Evolutionary conservation across 257 asterid species (phyloP).

Genomic region (Echium plantagineum): DNA sequence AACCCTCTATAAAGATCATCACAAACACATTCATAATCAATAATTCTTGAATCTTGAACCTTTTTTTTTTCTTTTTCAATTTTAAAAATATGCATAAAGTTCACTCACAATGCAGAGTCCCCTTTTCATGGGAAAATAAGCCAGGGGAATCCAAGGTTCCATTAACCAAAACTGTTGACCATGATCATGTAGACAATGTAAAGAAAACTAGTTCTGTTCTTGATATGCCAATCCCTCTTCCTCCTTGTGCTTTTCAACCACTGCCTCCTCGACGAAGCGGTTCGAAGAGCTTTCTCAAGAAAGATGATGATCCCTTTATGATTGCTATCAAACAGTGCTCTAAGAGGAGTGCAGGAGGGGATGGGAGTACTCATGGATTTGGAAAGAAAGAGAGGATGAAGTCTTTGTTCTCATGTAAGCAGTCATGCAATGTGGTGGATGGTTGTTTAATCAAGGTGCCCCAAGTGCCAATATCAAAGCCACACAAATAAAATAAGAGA

Average conservation of each 20-base stretch:
- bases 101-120: constrained; percentile 45
- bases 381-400: neutral
- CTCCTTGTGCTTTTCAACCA: constrained; percentile 41
- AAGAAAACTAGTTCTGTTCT: constrained; percentile 15
- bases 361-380: neutral
- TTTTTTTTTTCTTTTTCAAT: neutral
- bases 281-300: too few species aligned
- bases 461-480: neutral
- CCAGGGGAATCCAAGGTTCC: constrained; percentile 42
- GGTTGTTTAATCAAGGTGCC: neutral
- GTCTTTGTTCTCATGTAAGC: neutral
- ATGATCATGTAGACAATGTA: constrained; percentile 13
- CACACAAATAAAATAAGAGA: neutral
- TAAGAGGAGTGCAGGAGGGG: too few species aligned
- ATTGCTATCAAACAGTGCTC: too few species aligned
- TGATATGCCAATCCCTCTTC: constrained; percentile 27
- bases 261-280: neutral
- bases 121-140: constrained; percentile 65
- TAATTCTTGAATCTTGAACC: neutral
- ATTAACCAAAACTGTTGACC: neutral
- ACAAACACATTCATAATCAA: neutral
- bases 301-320: too few species aligned
- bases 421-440: neutral
- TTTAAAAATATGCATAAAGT: constrained; percentile 14
- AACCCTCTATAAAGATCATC: constrained; percentile 6